These are phyloP conservation scores for Penicillium samsonianum DNA, from an alignment of 495 filamentous ascomycete species.

Conservation along the genomic window DNA sequence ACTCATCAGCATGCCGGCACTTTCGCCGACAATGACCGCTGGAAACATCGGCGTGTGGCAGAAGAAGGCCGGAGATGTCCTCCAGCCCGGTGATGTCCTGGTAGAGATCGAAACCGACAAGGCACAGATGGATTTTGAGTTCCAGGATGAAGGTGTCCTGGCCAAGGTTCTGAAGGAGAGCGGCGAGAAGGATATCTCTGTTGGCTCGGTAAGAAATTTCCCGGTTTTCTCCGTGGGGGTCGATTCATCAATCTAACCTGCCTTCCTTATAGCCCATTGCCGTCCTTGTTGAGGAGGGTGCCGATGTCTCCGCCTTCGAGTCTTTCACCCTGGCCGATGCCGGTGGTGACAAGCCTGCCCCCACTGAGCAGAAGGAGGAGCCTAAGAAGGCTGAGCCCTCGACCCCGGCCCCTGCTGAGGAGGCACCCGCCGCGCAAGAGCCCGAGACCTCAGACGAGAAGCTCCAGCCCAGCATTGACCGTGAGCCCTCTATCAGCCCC, in stretches of 20 bases:
- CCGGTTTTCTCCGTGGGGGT: slow-evolving; percentile 27
- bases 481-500: slow-evolving; percentile 69
- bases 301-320: slow-evolving; percentile 83
- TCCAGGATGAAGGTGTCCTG: slow-evolving; percentile 95
- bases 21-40: slow-evolving; percentile 96
- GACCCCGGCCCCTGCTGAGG: slow-evolving; percentile 58
- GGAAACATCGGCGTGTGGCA: slow-evolving; percentile 98
- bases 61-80: slow-evolving; percentile 88
- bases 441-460: slow-evolving; percentile 72
- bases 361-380: slow-evolving; percentile 64
- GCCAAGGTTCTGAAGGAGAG: slow-evolving; percentile 93
- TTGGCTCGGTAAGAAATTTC: slow-evolving; percentile 78
- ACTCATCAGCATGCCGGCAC: slow-evolving; percentile 94
- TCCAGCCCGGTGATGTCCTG: slow-evolving; percentile 92
- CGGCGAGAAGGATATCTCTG: slow-evolving; percentile 91
- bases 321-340: slow-evolving; percentile 87
- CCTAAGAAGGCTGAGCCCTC: slow-evolving; percentile 60
- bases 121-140: slow-evolving; percentile 99
- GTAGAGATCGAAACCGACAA: slow-evolving; percentile 99
- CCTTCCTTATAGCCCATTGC: slow-evolving; percentile 75
- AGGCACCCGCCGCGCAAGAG: slow-evolving; percentile 61
- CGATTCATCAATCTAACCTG: slow-evolving; percentile 5
- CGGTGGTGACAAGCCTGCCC: slow-evolving; percentile 74
- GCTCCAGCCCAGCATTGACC: slow-evolving; percentile 80
- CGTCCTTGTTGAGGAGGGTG: slow-evolving; percentile 87